Percentiles rank a stretch among this genome's conserved stretches.
These are phyloP conservation scores for Corymbia citriodora DNA, from an alignment of 441 rosid species.

Conservation along the genomic window DNA sequence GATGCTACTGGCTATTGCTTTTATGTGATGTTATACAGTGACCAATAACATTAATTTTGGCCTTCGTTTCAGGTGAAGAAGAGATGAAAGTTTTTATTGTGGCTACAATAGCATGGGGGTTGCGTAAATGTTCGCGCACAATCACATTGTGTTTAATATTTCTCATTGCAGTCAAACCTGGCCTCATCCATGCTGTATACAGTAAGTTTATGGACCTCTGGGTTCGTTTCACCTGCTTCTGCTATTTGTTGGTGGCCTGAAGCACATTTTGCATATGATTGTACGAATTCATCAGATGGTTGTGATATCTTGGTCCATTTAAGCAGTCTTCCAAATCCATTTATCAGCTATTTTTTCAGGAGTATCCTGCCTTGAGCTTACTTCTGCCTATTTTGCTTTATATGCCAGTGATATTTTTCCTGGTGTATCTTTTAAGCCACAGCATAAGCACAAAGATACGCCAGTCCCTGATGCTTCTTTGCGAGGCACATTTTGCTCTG, in stretches of 20 bases:
- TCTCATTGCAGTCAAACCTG: conserved; percentile 94
- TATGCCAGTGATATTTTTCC: conserved; percentile 86
- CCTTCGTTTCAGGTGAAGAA: conserved; percentile 18
- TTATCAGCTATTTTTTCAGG: neutral
- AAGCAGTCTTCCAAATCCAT: neutral
- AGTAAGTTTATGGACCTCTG: conserved; percentile 34
- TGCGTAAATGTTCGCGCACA: conserved; percentile 89
- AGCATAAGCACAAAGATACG: conserved; percentile 76
- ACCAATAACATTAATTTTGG: neutral
- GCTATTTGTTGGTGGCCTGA: neutral
- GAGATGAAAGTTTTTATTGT: conserved; percentile 89
- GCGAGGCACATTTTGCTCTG: conserved; percentile 95
- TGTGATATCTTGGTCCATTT: neutral
- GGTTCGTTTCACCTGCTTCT: neutral
- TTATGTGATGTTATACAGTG: neutral
- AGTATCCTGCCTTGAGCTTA: conserved; percentile 18
- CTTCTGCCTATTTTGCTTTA: conserved; percentile 21
- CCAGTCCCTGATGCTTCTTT: conserved; percentile 78
- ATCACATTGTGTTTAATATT: conserved; percentile 79
- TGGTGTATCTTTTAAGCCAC: conserved; percentile 95
- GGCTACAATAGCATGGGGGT: conserved; percentile 98
- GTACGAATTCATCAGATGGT: neutral
- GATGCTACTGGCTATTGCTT: neutral
- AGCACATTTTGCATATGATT: neutral
- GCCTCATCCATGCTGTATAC: conserved; percentile 92